phyloP scores from a whole-genome alignment of 192 early-diverging fungal genomes.

The Entomortierella chlamydospora region DNA sequence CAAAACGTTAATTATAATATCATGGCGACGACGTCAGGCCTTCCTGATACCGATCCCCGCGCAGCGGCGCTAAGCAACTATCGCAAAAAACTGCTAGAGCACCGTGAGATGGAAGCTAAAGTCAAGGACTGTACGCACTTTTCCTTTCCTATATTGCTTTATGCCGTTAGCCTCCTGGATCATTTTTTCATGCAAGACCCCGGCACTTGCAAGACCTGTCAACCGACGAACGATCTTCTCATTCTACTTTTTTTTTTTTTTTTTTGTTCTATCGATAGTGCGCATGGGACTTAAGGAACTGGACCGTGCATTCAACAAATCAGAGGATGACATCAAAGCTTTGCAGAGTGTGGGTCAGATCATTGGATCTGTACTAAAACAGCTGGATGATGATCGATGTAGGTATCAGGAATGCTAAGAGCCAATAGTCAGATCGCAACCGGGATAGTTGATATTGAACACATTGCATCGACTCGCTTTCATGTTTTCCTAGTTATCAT shows the following conservation, averaged over 20 bases:
- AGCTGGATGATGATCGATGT: slow-evolving; percentile 97
- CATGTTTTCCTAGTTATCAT: slow-evolving; percentile 82
- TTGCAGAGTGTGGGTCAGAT: slow-evolving; percentile 98
- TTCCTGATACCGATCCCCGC: slow-evolving; percentile 68
- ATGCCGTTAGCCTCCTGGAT: no score
- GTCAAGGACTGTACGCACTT: slow-evolving; percentile 92
- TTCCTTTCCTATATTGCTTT: no score
- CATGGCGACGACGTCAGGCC: slow-evolving; percentile 32
- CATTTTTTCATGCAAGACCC: no score
- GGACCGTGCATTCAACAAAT: slow-evolving; percentile 94
- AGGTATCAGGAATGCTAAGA: slow-evolving; percentile 26
- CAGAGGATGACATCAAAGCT: slow-evolving; percentile 98
- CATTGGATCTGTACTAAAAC: slow-evolving; percentile 97
- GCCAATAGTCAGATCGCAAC: no score
- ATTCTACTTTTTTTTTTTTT: slow-evolving; percentile 5
- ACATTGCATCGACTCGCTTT: background rate
- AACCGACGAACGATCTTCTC: no score
- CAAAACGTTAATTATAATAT: no score
- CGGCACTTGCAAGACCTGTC: no score
- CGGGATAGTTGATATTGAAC: no score
- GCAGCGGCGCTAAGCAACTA: slow-evolving; percentile 87
- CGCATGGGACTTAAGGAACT: slow-evolving; percentile 86
- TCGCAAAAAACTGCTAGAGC: slow-evolving; percentile 89
- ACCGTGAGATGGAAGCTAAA: slow-evolving; percentile 95
- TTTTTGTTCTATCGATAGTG: slow-evolving; percentile 62